These are phyloP conservation scores for Zymoseptoria crescenta DNA, from an alignment of 2,329 filamentous ascomycete species.

Conservation along the genomic window DNA sequence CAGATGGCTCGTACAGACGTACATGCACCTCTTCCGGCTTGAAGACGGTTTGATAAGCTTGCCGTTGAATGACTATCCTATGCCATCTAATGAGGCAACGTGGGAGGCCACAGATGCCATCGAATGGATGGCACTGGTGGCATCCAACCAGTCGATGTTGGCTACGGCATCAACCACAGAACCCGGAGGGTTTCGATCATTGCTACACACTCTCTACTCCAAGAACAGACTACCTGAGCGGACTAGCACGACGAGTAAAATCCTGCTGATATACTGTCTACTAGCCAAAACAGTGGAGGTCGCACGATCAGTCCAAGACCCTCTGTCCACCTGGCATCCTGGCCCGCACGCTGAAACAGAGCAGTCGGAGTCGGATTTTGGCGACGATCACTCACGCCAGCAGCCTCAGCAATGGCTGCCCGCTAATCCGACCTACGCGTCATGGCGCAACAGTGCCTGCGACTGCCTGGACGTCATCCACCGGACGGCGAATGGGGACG, in stretches of 20 bases:
- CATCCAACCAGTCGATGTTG: background rate
- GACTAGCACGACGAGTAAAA: background rate
- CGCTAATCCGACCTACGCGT: slow-evolving; percentile 1
- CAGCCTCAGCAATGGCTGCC: slow-evolving; percentile 5
- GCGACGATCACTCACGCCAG: background rate
- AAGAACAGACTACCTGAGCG: background rate
- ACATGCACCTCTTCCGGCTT: background rate
- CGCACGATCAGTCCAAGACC: background rate
- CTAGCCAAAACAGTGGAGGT: slow-evolving; percentile 3
- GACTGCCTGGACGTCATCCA: slow-evolving; percentile 10
- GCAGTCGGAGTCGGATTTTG: background rate
- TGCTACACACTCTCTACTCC: background rate
- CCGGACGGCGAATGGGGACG: slow-evolving; percentile 10
- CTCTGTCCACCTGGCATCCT: slow-evolving; percentile 3
- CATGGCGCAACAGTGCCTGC: slow-evolving; percentile 13
- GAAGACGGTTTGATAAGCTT: background rate
- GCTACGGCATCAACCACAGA: background rate
- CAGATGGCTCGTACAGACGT: background rate
- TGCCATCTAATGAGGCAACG: background rate
- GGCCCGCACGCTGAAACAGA: background rate
- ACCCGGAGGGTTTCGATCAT: background rate
- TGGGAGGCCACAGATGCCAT: background rate
- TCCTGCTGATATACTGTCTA: slow-evolving; percentile 2
- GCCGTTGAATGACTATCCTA: background rate
- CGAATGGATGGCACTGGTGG: background rate